A percentile compares a stretch with the other conserved stretches of the same genome.
These are phyloP conservation scores for Tilletia walkeri DNA, from an alignment of 1,284 basidiomycete genomes.

Conservation along the genomic window DNA sequence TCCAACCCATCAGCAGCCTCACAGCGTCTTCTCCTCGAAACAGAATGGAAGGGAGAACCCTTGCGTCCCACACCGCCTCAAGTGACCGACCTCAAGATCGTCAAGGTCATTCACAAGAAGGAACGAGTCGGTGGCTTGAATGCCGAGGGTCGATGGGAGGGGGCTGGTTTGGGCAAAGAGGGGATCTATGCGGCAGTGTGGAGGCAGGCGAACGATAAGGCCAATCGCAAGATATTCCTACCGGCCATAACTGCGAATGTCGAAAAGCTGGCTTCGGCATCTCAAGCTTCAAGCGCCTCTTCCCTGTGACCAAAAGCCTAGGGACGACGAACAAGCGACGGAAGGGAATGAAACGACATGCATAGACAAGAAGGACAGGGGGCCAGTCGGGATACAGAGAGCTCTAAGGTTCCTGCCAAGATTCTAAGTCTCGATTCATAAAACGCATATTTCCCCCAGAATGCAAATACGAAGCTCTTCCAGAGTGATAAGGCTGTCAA, in stretches of 20 bases:
- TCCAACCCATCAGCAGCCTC: slow-evolving; percentile 13
- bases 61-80: slow-evolving; percentile 19
- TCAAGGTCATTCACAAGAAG: slow-evolving; percentile 31
- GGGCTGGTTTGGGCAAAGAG: background rate
- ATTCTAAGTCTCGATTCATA: too few relatives aligned
- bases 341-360: too few relatives aligned
- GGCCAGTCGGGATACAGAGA: too few relatives aligned
- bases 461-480: too few relatives aligned
- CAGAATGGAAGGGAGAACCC: slow-evolving; percentile 42
- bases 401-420: too few relatives aligned
- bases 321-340: too few relatives aligned
- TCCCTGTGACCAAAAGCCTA: too few relatives aligned
- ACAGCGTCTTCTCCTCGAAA: slow-evolving; percentile 30
- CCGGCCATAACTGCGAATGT: slow-evolving; percentile 30
- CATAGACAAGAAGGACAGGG: too few relatives aligned
- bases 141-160: slow-evolving; percentile 21
- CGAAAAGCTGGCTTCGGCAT: background rate
- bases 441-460: too few relatives aligned
- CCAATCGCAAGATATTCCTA: slow-evolving; percentile 49
- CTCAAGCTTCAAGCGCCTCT: too few relatives aligned
- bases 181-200: slow-evolving; percentile 36
- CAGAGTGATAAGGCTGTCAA: too few relatives aligned
- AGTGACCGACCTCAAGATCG: background rate
- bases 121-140: slow-evolving; percentile 35
- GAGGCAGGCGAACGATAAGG: slow-evolving; percentile 42